Evolutionary conservation across 129 eudicot genomes (phyloP).

Genomic region (Flaveria ramosissima): DNA sequence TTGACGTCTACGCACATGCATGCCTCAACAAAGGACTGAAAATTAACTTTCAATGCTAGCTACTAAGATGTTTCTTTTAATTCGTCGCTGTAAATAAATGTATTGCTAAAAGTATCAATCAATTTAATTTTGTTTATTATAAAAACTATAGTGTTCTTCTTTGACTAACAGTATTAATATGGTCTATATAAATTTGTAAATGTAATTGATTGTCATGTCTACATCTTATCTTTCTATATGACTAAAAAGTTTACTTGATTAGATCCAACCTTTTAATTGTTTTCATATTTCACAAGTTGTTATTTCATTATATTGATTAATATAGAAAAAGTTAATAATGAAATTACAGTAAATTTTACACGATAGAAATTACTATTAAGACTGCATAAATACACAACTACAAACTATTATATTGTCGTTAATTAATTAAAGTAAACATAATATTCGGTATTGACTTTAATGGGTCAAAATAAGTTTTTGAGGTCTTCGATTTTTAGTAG

Average conservation of each 20-base stretch:
- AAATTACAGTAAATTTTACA: no score
- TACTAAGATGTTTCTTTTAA: neutral
- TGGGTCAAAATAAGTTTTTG: no score
- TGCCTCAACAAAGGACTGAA: conserved; percentile 19
- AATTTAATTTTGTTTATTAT: neutral
- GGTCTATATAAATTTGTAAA: neutral
- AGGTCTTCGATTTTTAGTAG: no score
- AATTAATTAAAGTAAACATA: no score
- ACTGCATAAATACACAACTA: no score
- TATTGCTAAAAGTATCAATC: neutral
- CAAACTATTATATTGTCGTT: no score
- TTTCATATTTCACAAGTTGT: no score
- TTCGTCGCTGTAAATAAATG: conserved; percentile 3
- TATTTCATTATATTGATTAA: no score
- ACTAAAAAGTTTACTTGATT: no score
- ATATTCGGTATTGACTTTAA: no score
- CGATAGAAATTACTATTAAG: neutral
- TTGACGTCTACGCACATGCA: conserved; percentile 28
- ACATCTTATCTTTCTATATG: neutral
- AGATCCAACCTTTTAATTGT: neutral
- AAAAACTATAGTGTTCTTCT: neutral
- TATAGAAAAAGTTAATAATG: neutral
- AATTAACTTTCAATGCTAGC: neutral
- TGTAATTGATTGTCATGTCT: neutral
- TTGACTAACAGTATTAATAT: neutral